Percentiles rank a stretch among this genome's conserved stretches.
Conservation (phyloP, 2,329 filamentous ascomycete species). For the Claviceps sp. region DNA sequence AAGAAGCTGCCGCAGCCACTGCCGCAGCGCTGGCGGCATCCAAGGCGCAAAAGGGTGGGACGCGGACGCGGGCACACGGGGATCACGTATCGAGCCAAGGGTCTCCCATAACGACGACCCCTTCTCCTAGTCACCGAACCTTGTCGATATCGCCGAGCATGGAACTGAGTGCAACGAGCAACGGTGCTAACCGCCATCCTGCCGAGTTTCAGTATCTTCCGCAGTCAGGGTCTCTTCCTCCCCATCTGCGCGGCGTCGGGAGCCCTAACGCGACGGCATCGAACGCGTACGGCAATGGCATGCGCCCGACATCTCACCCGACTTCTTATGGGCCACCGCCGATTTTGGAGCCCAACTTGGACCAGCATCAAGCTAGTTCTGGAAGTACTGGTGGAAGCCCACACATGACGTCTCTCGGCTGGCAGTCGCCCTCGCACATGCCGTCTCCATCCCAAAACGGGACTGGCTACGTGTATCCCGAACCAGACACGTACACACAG, state of each 20-base stretch:
- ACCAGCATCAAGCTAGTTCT: constrained; percentile 54
- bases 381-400: constrained; percentile 71
- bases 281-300: constrained; percentile 33
- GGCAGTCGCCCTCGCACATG: constrained; percentile 73
- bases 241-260: constrained; percentile 65
- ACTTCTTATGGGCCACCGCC: constrained; percentile 69
- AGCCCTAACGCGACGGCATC: constrained; percentile 58
- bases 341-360: constrained; percentile 73
- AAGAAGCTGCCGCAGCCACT: constrained; percentile 81
- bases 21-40: constrained; percentile 64
- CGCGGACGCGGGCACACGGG: constrained; percentile 51
- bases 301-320: constrained; percentile 75
- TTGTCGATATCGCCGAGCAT: constrained; percentile 69
- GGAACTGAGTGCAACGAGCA: constrained; percentile 51
- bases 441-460: constrained; percentile 56
- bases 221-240: constrained; percentile 63
- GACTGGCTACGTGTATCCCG: constrained; percentile 64
- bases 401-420: constrained; percentile 68
- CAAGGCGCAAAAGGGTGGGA: constrained; percentile 23
- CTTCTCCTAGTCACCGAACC: constrained; percentile 68
- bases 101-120: constrained; percentile 66
- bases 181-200: constrained; percentile 50
- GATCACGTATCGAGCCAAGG: constrained; percentile 58
- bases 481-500: constrained; percentile 60
- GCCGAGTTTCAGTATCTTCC: constrained; percentile 59